A percentile compares a stretch with the other conserved stretches of the same genome.
Evolutionary conservation across 805 yeast species (phyloP).

Genomic region (Saccharomycopsis schoenii): DNA sequence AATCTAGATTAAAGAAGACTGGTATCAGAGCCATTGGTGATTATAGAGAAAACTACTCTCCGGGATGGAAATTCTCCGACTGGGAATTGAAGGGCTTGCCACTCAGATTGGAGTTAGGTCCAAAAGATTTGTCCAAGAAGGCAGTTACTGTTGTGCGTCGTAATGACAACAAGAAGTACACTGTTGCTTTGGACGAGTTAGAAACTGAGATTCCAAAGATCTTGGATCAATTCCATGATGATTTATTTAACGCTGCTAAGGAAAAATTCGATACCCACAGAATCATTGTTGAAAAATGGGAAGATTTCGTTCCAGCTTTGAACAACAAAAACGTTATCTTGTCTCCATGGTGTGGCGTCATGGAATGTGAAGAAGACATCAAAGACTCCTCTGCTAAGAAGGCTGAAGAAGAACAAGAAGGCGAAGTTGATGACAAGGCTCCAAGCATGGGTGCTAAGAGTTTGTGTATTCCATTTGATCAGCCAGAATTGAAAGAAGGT

Average conservation of each 20-base stretch:
- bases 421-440: conserved; percentile 87
- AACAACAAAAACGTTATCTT: conserved; percentile 84
- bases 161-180: conserved; percentile 70
- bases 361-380: conserved; percentile 93
- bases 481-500: conserved; percentile 69
- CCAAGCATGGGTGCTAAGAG: conserved; percentile 99
- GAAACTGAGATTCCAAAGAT: conserved; percentile 61
- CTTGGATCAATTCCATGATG: conserved; percentile 73
- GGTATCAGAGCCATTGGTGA: conserved; percentile 78
- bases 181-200: conserved; percentile 56
- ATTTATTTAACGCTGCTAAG: conserved; percentile 69
- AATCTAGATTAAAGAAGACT: conserved; percentile 43
- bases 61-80: conserved; percentile 98
- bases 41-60: conserved; percentile 87
- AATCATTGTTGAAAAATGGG: conserved; percentile 73
- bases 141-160: conserved; percentile 89
- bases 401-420: conserved; percentile 71
- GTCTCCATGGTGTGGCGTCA: conserved; percentile 96
- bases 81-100: conserved; percentile 96
- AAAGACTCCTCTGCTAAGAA: conserved; percentile 77
- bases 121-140: conserved; percentile 77
- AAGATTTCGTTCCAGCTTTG: conserved; percentile 85
- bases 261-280: conserved; percentile 76
- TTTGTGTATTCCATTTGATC: conserved; percentile 90
- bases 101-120: conserved; percentile 90